Evolutionary conservation across 306 rosid species (phyloP), one percentile per base, ranked within the genome.

Genomic region (Pachyrhizus erosus): DNA sequence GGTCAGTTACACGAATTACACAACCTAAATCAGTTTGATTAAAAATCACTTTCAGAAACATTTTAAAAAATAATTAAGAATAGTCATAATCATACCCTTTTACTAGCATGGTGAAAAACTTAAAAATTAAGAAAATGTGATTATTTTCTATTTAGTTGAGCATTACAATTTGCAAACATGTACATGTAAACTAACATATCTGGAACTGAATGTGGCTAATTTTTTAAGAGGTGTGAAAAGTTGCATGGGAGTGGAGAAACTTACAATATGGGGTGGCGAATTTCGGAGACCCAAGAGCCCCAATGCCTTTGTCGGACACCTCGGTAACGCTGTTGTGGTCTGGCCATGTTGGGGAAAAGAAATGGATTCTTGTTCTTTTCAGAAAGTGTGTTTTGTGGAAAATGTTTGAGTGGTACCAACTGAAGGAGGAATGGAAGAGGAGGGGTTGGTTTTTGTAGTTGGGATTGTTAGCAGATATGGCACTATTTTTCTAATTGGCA

Each of bases 241-340:
- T 14, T 65, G 82, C 46, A 33, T 70, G 84, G 13, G 52, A 52
- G 21, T n/a, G 46, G 52, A 17, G 27, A 68, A 64, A 73, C 97
- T 87, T 89, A 96, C 99, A 96, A 78, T 9, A 96, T 86, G 29
- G 99, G 99, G 75, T 96, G 99, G 42, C 99, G 98, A 81, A 96
- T 96, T 84, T 96, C 99, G 2, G 99, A 96, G 75, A 96, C 99
- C 99, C 99, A 96, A 60, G 99, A 96, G 70, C 99, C 99, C 99
- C 99, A 96, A 37, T 96, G 99, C 90, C 99, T 89, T 83, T 96
- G 99, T 83, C 98, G 91, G 55, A 96, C 99, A 24, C 99, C 99
- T 86, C 99, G 91, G 69, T 80, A 96, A 51, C 98, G 89, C 77
- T 96, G 99, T 84, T 92, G 98, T 34, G 97, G 92, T 83, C 99